These are phyloP conservation scores for Russula ochroleuca DNA, from an alignment of 768 basidiomycete species.

Conservation along the genomic window DNA sequence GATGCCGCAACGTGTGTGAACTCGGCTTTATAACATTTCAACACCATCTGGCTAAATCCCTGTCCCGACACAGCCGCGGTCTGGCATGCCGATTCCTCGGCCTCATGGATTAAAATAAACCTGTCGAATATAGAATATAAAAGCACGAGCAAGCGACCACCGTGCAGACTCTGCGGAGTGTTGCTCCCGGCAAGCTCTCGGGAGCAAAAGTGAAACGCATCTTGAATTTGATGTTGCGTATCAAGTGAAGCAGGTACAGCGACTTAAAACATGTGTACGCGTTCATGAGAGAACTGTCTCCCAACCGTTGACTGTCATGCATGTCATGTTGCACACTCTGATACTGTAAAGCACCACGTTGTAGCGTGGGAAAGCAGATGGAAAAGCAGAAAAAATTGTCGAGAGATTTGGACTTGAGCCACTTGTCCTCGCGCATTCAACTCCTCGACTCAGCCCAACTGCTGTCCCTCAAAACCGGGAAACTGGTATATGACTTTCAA, in stretches of 20 bases:
- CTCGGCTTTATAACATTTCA: too few relatives aligned
- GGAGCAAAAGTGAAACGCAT: background rate
- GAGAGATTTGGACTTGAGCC: background rate
- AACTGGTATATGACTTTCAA: constrained; percentile 70
- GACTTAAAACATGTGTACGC: background rate
- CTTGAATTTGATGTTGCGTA: background rate
- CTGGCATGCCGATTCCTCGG: too few relatives aligned
- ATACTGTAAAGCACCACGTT: background rate
- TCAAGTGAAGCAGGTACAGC: background rate
- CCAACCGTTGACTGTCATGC: too few relatives aligned
- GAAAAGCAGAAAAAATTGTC: background rate
- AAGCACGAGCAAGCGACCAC: too few relatives aligned
- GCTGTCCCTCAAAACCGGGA: background rate
- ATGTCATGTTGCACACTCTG: too few relatives aligned
- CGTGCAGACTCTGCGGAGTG: too few relatives aligned
- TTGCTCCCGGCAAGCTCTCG: background rate
- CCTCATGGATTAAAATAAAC: too few relatives aligned
- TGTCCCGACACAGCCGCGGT: background rate
- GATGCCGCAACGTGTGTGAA: too few relatives aligned
- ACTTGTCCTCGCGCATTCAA: background rate
- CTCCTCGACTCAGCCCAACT: background rate
- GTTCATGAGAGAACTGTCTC: too few relatives aligned
- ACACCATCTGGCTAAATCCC: background rate
- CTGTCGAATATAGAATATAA: too few relatives aligned
- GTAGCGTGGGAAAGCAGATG: background rate